Base-by-base conservation (phyloP, 176 grass and related monocot species). In the Saccharum officinarum region DNA sequence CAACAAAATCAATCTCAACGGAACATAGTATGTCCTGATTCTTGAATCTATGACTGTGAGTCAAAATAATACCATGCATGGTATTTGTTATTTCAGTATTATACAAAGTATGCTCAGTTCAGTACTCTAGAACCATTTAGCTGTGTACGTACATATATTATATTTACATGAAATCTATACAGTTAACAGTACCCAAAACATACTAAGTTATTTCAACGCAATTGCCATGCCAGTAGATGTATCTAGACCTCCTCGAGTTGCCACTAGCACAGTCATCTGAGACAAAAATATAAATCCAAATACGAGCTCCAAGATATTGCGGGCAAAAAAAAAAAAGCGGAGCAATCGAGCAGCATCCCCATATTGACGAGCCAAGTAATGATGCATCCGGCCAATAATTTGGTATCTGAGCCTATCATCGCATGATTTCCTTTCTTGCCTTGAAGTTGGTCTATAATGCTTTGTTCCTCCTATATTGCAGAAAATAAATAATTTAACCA, bases 381-480 rank as follows among this genome's bases (percentile, higher is more conserved):
- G 4, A 67, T 34, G 26, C 59, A 16, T 17, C 31, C 47, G 70
- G 69, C 80, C 33, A 76, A 62, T 36, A 15, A 59, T 79, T 73
- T 57, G 33, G 46, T 73, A 25, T 55, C 33, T 66, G 79, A 73
- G 2, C 57, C 6, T 67, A 2, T 57, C 74, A 83, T 68, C 2
- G 7, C 47, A 69, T 16, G 67, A 47, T 74, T 74, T 33, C 14
- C 8, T 60, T 77, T 10, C 68, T 69, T 75, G 17, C 69, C 69
- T 69, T 83, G 28, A 50, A 67, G 6, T 67, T 50, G 80, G 47
- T 50, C 47, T 91, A 87, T 18, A 75, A 76, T 63, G 47, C 54
- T 84, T 87, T 87, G 45, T 87, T 42, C 61, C 84, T 83, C 85
- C 85, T 91, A 50, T 69, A 69, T 91, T 84, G 12, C 22, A 50